Conservation (phyloP, 1,284 basidiomycete species). For the Sphaerobolus stellatus region DNA sequence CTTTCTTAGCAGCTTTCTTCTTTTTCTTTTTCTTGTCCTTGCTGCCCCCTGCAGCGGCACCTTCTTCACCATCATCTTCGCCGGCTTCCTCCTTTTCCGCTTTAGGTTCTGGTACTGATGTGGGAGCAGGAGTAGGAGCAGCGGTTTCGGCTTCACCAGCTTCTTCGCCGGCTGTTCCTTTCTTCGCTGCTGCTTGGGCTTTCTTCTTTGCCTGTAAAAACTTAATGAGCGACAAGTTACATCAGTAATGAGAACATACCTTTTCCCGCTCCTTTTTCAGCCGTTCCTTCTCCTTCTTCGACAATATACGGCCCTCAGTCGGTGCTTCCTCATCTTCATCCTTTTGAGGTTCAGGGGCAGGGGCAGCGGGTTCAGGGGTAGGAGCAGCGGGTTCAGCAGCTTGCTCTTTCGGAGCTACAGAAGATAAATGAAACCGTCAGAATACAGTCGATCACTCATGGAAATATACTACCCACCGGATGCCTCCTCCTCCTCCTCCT, state of each 20-base stretch:
- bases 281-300: slow-evolving; percentile 92
- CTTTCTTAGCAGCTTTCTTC: slow-evolving; percentile 82
- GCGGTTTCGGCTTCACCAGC: slow-evolving; percentile 26
- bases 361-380: slow-evolving; percentile 31
- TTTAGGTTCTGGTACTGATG: slow-evolving; percentile 22
- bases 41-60: slow-evolving; percentile 37
- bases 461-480: slow-evolving; percentile 5
- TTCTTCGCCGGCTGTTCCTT: slow-evolving; percentile 45
- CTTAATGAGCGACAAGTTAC: slow-evolving; percentile 11
- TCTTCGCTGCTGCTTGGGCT: slow-evolving; percentile 87
- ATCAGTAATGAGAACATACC: too few relatives aligned
- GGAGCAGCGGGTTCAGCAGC: slow-evolving; percentile 22
- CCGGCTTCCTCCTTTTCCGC: slow-evolving; percentile 55
- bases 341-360: slow-evolving; percentile 34
- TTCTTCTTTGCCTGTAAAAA: slow-evolving; percentile 86
- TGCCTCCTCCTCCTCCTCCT: slow-evolving; percentile 34
- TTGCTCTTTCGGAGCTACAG: slow-evolving; percentile 17
- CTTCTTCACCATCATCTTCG: slow-evolving; percentile 57
- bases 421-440: not conserved
- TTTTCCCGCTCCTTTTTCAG: slow-evolving; percentile 95
- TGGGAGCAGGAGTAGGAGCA: slow-evolving; percentile 25
- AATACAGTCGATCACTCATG: not conserved
- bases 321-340: slow-evolving; percentile 47
- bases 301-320: slow-evolving; percentile 58
- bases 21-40: slow-evolving; percentile 85